Evolutionary conservation across 2,329 filamentous ascomycete genomes (phyloP).

Genomic region (Diaporthe vaccinii): DNA sequence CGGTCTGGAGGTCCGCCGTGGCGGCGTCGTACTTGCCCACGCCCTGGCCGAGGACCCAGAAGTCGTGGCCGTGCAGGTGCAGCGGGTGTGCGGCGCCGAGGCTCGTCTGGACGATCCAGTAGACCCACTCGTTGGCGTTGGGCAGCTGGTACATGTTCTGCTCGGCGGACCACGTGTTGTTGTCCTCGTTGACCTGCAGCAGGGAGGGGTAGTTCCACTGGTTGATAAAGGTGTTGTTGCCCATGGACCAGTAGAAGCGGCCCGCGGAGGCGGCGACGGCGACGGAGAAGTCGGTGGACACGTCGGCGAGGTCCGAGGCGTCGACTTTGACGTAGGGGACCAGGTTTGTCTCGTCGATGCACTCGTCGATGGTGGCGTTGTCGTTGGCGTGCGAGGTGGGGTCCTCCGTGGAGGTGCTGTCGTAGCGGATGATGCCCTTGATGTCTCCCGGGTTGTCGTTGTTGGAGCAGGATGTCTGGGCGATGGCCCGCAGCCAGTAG

Average conservation of each 20-base stretch:
- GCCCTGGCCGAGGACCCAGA: slow-evolving; percentile 52
- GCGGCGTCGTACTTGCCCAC: slow-evolving; percentile 48
- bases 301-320: slow-evolving; percentile 54
- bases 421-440: slow-evolving; percentile 63
- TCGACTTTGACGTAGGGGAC: slow-evolving; percentile 44
- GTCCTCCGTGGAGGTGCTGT: slow-evolving; percentile 44
- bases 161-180: slow-evolving; percentile 46
- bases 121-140: slow-evolving; percentile 50
- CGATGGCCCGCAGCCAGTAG: slow-evolving; percentile 65
- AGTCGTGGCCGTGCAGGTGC: slow-evolving; percentile 61
- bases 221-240: slow-evolving; percentile 59
- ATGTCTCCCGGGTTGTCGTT: slow-evolving; percentile 59
- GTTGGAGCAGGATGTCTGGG: slow-evolving; percentile 56
- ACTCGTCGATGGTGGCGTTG: slow-evolving; percentile 49
- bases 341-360: slow-evolving; percentile 51
- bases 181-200: slow-evolving; percentile 46
- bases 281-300: slow-evolving; percentile 50
- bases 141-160: slow-evolving; percentile 49
- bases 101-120: slow-evolving; percentile 50
- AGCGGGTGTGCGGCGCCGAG: slow-evolving; percentile 54
- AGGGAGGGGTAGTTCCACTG: slow-evolving; percentile 63
- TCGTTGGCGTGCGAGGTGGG: slow-evolving; percentile 34
- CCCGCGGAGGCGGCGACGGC: slow-evolving; percentile 49
- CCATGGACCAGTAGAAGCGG: slow-evolving; percentile 64
- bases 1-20: slow-evolving; percentile 49